Base-by-base conservation (phyloP, 306 rosid genomes). In the Spatholobus suberectus region DNA sequence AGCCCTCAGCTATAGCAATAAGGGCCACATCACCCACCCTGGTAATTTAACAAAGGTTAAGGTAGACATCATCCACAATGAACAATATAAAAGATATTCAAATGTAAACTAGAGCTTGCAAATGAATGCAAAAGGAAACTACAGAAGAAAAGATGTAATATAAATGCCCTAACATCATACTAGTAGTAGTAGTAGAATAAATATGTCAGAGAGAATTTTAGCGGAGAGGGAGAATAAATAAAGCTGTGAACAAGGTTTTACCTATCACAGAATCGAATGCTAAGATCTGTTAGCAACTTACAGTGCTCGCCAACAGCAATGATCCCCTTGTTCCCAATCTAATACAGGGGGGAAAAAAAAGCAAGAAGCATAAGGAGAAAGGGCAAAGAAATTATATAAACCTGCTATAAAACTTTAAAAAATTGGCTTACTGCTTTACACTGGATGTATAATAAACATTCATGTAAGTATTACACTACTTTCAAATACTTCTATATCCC, bases 1-100 rank as follows among this genome's bases (percentile, higher is more conserved):
- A 87, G 27, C 98, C 93, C 74, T 80, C 82, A 73, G 96, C 94
- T 85, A 96, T 75, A 80, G 98, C 89, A 74, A 91, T 87, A 80
- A 96, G 97, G 66, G 96, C 99, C 81, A 68, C 96, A 84, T 96
- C 94, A 10, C 98, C 99, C 44, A 96, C 96, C 92, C 99, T 96
- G 76, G 67, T 55, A 75, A 81, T 77, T 73, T 21, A 23, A 10
- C 17, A 46, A 37, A 7, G 27, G 75, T 73, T 77, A 66, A 75
- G 24, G 59, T 35, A 82, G 32, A 62, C 73, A 51, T 63, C 72
- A 44, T 46, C 58, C 71, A 32, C 1, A 1, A 35, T 37, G 47
- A 79, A 78, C 18, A 41, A 52, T 34, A 63, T 21, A 35, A 34
- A 21, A 6, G 18, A 38, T 73, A 21, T 80, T 73, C 76, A 47